Evolutionary conservation across 108 stramenopile species (phyloP).

Genomic region (Parietichytrium sp.): DNA sequence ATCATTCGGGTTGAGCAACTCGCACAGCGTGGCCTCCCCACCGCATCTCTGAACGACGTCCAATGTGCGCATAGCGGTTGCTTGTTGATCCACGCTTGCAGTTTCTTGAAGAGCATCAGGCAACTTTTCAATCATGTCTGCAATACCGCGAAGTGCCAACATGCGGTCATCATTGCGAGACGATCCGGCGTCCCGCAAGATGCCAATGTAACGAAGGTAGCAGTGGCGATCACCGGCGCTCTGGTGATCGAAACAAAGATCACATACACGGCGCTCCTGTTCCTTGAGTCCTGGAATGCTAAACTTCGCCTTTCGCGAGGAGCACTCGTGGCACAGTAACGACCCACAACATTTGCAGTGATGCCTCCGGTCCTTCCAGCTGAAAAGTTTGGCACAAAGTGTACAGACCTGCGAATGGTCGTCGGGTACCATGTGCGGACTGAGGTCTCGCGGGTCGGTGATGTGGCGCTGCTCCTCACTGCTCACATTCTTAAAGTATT

Average conservation of each 20-base stretch:
- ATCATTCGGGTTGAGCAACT: background rate
- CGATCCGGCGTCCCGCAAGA: background rate
- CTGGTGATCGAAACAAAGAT: conserved; percentile 34
- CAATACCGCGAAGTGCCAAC: background rate
- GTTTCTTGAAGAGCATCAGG: background rate
- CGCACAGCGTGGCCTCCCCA: background rate
- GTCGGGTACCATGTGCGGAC: background rate
- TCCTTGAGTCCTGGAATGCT: background rate
- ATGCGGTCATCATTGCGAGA: background rate
- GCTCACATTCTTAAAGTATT: background rate
- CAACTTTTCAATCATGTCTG: background rate
- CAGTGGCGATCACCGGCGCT: conserved; percentile 6
- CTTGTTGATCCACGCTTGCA: background rate
- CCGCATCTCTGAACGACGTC: conserved; percentile 22
- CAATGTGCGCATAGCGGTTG: background rate
- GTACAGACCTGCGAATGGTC: conserved; percentile 29
- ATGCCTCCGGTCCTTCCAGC: conserved; percentile 11
- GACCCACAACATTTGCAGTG: conserved; percentile 2
- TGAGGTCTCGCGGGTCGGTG: conserved; percentile 24
- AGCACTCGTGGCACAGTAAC: conserved; percentile 15
- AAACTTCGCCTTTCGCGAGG: conserved; percentile 11
- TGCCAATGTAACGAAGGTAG: conserved; percentile 27
- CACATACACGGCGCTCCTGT: conserved; percentile 21
- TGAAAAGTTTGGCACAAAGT: background rate
- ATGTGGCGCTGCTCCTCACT: background rate